Conservation (phyloP, 2,329 filamentous ascomycete genomes). For the Phyllosticta ampelicida region DNA sequence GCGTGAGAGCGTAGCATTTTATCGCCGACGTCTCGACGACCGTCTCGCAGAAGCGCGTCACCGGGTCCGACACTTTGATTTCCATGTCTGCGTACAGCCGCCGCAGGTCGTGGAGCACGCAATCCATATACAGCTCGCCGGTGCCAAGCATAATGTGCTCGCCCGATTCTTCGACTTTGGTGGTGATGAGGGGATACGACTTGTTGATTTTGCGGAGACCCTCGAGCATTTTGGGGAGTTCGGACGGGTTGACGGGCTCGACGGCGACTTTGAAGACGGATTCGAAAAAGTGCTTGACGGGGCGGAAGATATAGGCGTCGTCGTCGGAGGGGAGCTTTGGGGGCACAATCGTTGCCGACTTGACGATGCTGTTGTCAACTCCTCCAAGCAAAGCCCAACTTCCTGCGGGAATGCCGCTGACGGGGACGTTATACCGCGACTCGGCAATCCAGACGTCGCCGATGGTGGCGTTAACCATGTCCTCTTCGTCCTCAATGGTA, state of each 20-base stretch:
- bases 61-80: conserved; percentile 95
- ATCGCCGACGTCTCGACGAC: conserved; percentile 95
- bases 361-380: conserved; percentile 96
- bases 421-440: conserved; percentile 84
- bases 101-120: conserved; percentile 87
- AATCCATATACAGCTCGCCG: conserved; percentile 99
- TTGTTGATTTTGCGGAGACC: conserved; percentile 96
- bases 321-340: conserved; percentile 73
- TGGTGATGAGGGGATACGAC: conserved; percentile 88
- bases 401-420: conserved; percentile 83
- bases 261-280: conserved; percentile 97
- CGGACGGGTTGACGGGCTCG: conserved; percentile 94
- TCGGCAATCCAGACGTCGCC: conserved; percentile 82
- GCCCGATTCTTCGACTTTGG: conserved; percentile 95
- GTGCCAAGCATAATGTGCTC: conserved; percentile 94
- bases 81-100: conserved; percentile 98
- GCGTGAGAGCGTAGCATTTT: conserved; percentile 94
- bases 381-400: conserved; percentile 88
- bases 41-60: conserved; percentile 95
- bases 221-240: conserved; percentile 97
- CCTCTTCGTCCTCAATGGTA: conserved; percentile 93
- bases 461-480: conserved; percentile 83
- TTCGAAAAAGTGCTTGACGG: conserved; percentile 88
- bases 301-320: conserved; percentile 90
- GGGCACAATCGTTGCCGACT: conserved; percentile 83